Percentiles rank a stretch among this genome's conserved stretches.
These are phyloP conservation scores for Beauveria varroae DNA, from an alignment of 2,329 filamentous ascomycete species.

Conservation along the genomic window DNA sequence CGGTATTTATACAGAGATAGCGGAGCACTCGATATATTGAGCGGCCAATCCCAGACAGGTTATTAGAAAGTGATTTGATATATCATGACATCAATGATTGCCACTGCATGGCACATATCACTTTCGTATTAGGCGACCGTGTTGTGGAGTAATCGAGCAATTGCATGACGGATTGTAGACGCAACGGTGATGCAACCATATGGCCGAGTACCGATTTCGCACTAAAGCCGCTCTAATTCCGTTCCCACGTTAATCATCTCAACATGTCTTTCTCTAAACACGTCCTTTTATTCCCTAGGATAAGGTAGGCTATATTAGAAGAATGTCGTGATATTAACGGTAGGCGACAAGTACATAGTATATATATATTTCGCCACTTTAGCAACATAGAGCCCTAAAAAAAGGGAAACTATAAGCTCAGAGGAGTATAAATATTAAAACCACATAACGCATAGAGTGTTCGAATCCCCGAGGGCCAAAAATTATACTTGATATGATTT, in stretches of 20 bases:
- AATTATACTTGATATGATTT: background rate
- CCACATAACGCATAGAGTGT: no score
- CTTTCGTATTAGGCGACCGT: background rate
- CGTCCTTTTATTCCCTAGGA: no score
- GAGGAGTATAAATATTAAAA: background rate
- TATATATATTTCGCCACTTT: no score
- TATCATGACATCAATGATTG: conserved; percentile 8
- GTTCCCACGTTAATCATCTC: no score
- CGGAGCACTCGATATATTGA: background rate
- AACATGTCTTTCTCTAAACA: rapidly evolving
- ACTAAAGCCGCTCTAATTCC: background rate
- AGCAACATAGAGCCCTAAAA: no score
- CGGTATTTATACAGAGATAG: background rate
- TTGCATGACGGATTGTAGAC: conserved; percentile 2
- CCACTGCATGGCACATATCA: background rate
- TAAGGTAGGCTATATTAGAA: no score
- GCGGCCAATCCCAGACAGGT: background rate
- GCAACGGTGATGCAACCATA: background rate
- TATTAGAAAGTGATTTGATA: background rate
- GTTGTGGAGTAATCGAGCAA: background rate
- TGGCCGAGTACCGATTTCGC: background rate
- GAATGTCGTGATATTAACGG: no score
- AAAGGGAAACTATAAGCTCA: background rate
- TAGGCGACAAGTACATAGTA: rapidly evolving
- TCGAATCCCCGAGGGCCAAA: no score